phyloP scores from a whole-genome alignment of 768 basidiomycete species.

The Mycena indigotica region DNA sequence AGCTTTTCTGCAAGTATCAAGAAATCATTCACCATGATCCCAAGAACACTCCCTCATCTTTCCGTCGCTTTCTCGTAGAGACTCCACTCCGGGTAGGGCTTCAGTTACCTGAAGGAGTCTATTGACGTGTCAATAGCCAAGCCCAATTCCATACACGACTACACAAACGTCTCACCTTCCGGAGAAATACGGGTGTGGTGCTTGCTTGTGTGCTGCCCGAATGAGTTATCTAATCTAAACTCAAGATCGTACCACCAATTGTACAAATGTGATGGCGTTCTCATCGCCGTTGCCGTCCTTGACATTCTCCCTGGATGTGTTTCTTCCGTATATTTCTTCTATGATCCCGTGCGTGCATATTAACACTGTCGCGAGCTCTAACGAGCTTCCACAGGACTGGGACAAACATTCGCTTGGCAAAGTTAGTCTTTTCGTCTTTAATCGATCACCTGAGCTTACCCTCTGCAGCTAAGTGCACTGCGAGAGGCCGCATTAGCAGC shows the following conservation, averaged over 20 bases:
- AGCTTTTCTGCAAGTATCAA: slow-evolving; percentile 52
- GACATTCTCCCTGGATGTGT: slow-evolving; percentile 89
- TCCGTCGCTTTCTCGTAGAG: slow-evolving; percentile 77
- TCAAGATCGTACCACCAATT: slow-evolving; percentile 87
- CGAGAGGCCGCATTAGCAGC: slow-evolving; percentile 74
- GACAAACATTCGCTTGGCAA: slow-evolving; percentile 78
- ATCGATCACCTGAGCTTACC: not conserved
- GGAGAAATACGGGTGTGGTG: slow-evolving; percentile 59
- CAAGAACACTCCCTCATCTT: slow-evolving; percentile 51
- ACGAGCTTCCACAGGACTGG: slow-evolving; percentile 43
- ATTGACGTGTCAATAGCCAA: not conserved
- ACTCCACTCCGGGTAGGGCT: slow-evolving; percentile 68
- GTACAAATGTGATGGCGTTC: slow-evolving; percentile 77
- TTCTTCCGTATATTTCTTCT: slow-evolving; percentile 87
- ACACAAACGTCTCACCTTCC: slow-evolving; percentile 63
- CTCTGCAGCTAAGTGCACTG: slow-evolving; percentile 76
- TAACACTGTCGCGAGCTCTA: not conserved
- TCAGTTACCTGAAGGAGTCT: slow-evolving; percentile 1
- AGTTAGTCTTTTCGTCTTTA: slow-evolving; percentile 38
- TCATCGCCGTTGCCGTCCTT: slow-evolving; percentile 85
- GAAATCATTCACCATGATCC: slow-evolving; percentile 72
- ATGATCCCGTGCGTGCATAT: slow-evolving; percentile 43
- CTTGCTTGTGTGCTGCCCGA: not conserved
- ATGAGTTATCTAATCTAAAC: no score
- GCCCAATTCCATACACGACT: slow-evolving; percentile 57